Evolutionary conservation across 805 yeast genomes (phyloP).

Genomic region (Saccharomycopsis babjevae): DNA sequence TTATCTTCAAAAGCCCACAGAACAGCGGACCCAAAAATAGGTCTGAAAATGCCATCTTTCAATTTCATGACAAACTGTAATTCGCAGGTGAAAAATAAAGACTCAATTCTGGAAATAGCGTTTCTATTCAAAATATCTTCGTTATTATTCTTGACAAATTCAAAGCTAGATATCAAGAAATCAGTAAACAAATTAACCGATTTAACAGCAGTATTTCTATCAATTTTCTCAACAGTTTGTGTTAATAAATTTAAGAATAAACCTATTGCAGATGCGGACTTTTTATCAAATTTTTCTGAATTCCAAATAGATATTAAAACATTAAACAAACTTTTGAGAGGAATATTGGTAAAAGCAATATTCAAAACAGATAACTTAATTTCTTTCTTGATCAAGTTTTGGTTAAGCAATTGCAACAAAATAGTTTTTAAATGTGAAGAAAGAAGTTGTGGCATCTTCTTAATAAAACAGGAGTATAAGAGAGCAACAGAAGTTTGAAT

Average conservation of each 20-base stretch:
- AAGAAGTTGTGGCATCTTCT: constrained; percentile 80
- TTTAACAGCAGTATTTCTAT: constrained; percentile 62
- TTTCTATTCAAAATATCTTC: constrained; percentile 52
- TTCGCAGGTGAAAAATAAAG: constrained; percentile 62
- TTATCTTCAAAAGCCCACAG: constrained; percentile 77
- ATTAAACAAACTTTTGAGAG: constrained; percentile 49
- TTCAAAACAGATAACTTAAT: constrained; percentile 55
- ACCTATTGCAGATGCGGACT: constrained; percentile 41
- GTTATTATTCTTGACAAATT: constrained; percentile 29
- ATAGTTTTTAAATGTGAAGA: constrained; percentile 57
- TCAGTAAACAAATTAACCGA: constrained; percentile 51
- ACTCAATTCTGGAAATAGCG: constrained; percentile 72
- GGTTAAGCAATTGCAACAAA: constrained; percentile 45
- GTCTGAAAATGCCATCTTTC: constrained; percentile 90
- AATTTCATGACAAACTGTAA: constrained; percentile 76
- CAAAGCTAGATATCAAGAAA: constrained; percentile 62
- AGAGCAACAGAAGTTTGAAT: constrained; percentile 65
- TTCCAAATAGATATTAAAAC: constrained; percentile 58
- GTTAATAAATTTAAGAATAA: constrained; percentile 62
- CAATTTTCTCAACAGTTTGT: constrained; percentile 51
- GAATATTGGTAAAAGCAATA: constrained; percentile 56
- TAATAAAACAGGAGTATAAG: constrained; percentile 62
- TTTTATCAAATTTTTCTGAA: constrained; percentile 27
- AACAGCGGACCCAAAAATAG: constrained; percentile 74
- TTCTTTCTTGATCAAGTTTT: constrained; percentile 47